phyloP scores from a whole-genome alignment of 768 basidiomycete genomes.

The Leccinum ochraceum region DNA sequence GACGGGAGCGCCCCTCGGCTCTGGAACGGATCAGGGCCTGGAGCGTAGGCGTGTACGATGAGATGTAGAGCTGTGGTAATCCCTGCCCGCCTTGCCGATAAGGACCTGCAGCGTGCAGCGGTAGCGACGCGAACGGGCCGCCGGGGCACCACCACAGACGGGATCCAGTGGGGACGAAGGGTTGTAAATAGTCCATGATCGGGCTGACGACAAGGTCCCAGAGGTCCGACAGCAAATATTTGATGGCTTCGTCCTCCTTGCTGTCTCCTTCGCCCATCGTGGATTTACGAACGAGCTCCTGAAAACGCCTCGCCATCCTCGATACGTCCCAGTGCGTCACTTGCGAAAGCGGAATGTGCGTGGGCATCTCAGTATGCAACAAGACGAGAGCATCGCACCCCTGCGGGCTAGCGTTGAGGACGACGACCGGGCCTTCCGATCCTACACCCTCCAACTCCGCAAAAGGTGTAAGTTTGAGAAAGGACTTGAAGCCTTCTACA shows the following conservation, averaged over 20 bases:
- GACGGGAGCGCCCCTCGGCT: slow-evolving; percentile 4
- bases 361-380: slow-evolving; percentile 8
- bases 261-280: background rate
- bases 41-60: slow-evolving; percentile 32
- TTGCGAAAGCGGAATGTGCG: slow-evolving; percentile 23
- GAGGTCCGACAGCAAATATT: slow-evolving; percentile 19
- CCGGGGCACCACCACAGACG: slow-evolving; percentile 35
- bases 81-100: slow-evolving; percentile 21
- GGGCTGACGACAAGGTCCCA: slow-evolving; percentile 34
- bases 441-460: slow-evolving; percentile 30
- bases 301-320: slow-evolving; percentile 23
- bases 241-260: slow-evolving; percentile 6
- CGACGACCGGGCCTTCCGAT: slow-evolving; percentile 36
- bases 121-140: slow-evolving; percentile 36
- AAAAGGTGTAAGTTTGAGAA: slow-evolving; percentile 28
- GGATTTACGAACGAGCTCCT: slow-evolving; percentile 10
- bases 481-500: slow-evolving; percentile 34
- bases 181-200: slow-evolving; percentile 20
- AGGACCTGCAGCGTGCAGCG: slow-evolving; percentile 42
- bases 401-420: slow-evolving; percentile 32
- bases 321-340: slow-evolving; percentile 19
- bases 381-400: slow-evolving; percentile 29
- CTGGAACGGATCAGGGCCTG: slow-evolving; percentile 25
- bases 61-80: slow-evolving; percentile 23
- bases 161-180: slow-evolving; percentile 15